A percentile compares a stretch with the other conserved stretches of the same genome.
phyloP scores from a whole-genome alignment of 2,329 filamentous ascomycete species.

The Aspergillus ibericus region DNA sequence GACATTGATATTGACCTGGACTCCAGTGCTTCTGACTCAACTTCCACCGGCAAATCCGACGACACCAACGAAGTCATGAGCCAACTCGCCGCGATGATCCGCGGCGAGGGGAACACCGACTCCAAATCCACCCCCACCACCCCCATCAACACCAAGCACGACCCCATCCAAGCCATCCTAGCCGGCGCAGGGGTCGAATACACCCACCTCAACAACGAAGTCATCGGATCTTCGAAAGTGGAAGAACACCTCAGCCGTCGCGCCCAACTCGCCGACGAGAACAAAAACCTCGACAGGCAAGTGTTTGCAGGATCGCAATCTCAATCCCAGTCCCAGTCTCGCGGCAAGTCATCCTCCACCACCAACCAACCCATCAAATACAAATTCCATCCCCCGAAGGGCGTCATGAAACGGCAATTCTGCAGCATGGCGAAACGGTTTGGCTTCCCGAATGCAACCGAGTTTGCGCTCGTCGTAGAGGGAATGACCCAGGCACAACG shows the following conservation, averaged over 20 bases:
- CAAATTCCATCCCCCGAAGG: constrained; percentile 70
- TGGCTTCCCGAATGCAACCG: constrained; percentile 71
- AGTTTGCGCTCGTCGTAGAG: constrained; percentile 90
- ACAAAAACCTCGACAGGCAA: constrained; percentile 26
- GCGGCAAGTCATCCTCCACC: not conserved
- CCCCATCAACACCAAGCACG: constrained; percentile 49
- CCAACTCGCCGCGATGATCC: constrained; percentile 66
- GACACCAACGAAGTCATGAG: constrained; percentile 64
- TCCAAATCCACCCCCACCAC: constrained; percentile 25
- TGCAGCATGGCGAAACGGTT: constrained; percentile 83
- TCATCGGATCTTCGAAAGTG: constrained; percentile 88
- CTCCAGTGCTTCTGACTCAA: constrained; percentile 52
- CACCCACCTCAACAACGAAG: constrained; percentile 93
- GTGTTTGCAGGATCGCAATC: constrained; percentile 34
- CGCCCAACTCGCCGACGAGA: constrained; percentile 56
- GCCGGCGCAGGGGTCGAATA: constrained; percentile 87
- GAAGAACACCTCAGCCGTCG: constrained; percentile 79
- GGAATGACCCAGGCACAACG: constrained; percentile 83
- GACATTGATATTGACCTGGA: constrained; percentile 67
- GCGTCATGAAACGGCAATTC: constrained; percentile 78
- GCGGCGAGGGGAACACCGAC: constrained; percentile 41
- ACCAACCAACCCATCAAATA: constrained; percentile 51
- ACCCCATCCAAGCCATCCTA: constrained; percentile 86
- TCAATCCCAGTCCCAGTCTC: constrained; percentile 4
- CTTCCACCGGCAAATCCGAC: not conserved